Conservation (phyloP, 2,329 filamentous ascomycete species). For the Trichoderma arundinaceum region DNA sequence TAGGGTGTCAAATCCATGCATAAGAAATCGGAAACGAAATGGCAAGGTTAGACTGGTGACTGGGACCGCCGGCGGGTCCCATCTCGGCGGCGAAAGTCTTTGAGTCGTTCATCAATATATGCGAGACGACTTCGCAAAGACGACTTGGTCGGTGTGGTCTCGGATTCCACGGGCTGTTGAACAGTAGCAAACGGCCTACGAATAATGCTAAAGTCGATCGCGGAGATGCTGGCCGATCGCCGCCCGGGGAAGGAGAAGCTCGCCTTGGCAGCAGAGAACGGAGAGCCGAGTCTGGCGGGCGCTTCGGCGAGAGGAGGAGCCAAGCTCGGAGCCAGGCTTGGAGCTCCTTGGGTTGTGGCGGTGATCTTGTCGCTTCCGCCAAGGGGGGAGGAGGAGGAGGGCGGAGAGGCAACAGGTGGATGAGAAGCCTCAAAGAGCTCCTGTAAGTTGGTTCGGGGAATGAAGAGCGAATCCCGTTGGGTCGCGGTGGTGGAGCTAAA, state of each 20-base stretch:
- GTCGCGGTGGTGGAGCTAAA: slow-evolving; percentile 46
- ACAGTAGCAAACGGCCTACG: slow-evolving; percentile 63
- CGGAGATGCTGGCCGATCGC: slow-evolving; percentile 53
- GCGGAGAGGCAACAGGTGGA: slow-evolving; percentile 26
- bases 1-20: slow-evolving; percentile 32
- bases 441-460: slow-evolving; percentile 51
- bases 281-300: slow-evolving; percentile 62
- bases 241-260: slow-evolving; percentile 68
- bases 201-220: slow-evolving; percentile 52
- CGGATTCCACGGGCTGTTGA: slow-evolving; percentile 51
- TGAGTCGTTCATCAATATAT: slow-evolving; percentile 64
- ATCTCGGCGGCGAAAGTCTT: slow-evolving; percentile 57
- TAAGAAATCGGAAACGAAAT: slow-evolving; percentile 36
- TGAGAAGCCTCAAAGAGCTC: slow-evolving; percentile 47
- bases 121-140: slow-evolving; percentile 59
- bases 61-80: slow-evolving; percentile 53
- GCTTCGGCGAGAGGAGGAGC: slow-evolving; percentile 42
- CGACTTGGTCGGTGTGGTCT: slow-evolving; percentile 43
- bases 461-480: slow-evolving; percentile 47
- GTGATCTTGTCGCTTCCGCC: background rate
- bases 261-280: slow-evolving; percentile 57
- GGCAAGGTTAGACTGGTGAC: slow-evolving; percentile 43
- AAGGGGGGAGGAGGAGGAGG: slow-evolving; percentile 11
- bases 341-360: slow-evolving; percentile 19
- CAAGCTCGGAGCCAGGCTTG: slow-evolving; percentile 34